Evolutionary conservation across 1,284 basidiomycete species (phyloP).

Genomic region (Boletus subluridellus): DNA sequence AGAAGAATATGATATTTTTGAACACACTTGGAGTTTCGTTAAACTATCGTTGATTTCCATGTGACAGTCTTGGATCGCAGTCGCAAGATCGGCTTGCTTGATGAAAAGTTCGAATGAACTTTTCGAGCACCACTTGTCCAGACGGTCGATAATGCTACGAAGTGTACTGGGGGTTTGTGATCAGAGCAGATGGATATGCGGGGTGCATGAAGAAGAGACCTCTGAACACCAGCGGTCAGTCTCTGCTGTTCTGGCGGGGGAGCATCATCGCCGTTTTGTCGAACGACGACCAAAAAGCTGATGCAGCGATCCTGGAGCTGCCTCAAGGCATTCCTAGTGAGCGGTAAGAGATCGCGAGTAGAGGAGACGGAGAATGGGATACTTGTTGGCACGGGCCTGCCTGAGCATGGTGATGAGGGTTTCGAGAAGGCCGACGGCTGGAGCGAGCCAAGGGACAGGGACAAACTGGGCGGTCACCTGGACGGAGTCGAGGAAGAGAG

Average conservation of each 20-base stretch:
- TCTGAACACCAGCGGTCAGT: slow-evolving; percentile 23
- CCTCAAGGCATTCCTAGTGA: slow-evolving; percentile 36
- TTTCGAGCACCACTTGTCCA: slow-evolving; percentile 42
- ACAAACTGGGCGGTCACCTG: slow-evolving; percentile 46
- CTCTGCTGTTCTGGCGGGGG: slow-evolving; percentile 24
- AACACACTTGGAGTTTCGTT: slow-evolving; percentile 40
- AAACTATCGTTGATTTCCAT: slow-evolving; percentile 41
- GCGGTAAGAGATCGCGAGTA: slow-evolving; percentile 5
- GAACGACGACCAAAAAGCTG: slow-evolving; percentile 30
- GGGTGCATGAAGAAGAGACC: slow-evolving; percentile 9
- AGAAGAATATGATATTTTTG: not conserved
- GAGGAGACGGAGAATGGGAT: slow-evolving; percentile 2
- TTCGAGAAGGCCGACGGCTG: slow-evolving; percentile 40
- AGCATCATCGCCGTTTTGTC: slow-evolving; percentile 19
- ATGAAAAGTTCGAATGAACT: slow-evolving; percentile 41
- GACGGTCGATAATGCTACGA: slow-evolving; percentile 34
- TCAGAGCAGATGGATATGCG: slow-evolving; percentile 4
- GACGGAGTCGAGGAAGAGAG: slow-evolving; percentile 27
- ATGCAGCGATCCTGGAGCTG: slow-evolving; percentile 44
- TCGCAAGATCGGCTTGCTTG: slow-evolving; percentile 42
- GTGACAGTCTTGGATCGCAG: slow-evolving; percentile 44
- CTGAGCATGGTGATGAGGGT: slow-evolving; percentile 44
- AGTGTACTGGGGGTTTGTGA: slow-evolving; percentile 36
- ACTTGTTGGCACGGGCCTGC: slow-evolving; percentile 49
- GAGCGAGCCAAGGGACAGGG: slow-evolving; percentile 47